These are phyloP conservation scores for Talaromyces sp. DNA, from an alignment of 2,329 filamentous ascomycete species.

Conservation along the genomic window DNA sequence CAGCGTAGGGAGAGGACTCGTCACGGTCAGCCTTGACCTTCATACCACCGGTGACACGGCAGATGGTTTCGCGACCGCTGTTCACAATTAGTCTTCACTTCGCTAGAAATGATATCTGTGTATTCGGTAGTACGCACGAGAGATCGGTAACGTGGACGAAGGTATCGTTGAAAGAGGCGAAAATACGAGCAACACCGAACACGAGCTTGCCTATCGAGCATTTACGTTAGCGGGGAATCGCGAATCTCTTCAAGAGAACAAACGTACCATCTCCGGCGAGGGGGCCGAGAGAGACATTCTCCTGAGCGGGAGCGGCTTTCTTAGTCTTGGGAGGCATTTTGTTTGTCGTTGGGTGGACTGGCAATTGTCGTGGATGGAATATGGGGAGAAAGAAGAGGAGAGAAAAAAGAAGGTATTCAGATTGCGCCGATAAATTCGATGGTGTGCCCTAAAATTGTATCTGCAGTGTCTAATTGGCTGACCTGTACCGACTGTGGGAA, in stretches of 20 bases:
- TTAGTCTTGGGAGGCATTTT: conserved; percentile 95
- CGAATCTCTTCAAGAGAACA: conserved; percentile 3
- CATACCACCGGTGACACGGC: conserved; percentile 99
- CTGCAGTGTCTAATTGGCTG: conserved; percentile 29
- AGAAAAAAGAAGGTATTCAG: conserved; percentile 6
- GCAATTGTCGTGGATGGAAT: conserved; percentile 43
- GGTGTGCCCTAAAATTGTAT: conserved; percentile 36
- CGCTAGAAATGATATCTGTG: not conserved
- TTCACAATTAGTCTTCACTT: conserved; percentile 55
- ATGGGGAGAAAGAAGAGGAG: conserved; percentile 32
- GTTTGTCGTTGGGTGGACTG: conserved; percentile 39
- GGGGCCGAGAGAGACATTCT: conserved; percentile 98
- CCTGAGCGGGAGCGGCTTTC: conserved; percentile 71
- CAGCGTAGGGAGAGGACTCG: conserved; percentile 98
- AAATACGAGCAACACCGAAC: conserved; percentile 97
- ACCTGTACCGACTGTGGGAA: not conserved
- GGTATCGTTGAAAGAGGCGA: conserved; percentile 90
- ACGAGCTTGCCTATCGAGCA: conserved; percentile 74
- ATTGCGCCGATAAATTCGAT: conserved; percentile 22
- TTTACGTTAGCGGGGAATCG: conserved; percentile 12
- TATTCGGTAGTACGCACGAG: conserved; percentile 54
- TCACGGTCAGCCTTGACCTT: conserved; percentile 99
- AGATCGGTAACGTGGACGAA: conserved; percentile 99
- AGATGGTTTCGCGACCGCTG: conserved; percentile 99
- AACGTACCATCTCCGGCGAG: conserved; percentile 86